Percentiles rank a stretch among this genome's conserved stretches.
Conservation (phyloP, 2,329 filamentous ascomycete species). For the Nannizziopsis barbatae region DNA sequence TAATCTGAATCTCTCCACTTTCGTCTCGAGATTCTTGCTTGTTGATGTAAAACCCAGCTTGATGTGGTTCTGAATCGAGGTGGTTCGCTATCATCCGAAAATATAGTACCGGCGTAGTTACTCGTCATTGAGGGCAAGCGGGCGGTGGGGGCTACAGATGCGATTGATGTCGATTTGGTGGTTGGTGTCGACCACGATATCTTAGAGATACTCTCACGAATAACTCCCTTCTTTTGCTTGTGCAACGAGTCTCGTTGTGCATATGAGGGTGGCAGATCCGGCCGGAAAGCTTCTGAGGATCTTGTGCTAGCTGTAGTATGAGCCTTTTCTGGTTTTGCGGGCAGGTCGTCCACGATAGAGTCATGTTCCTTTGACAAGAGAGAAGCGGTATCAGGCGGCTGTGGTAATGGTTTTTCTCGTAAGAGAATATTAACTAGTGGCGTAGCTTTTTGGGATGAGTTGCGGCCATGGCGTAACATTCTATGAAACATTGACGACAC, state of each 20-base stretch:
- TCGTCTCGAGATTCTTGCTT: slow-evolving; percentile 7
- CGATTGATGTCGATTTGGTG: slow-evolving; percentile 11
- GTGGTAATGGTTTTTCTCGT: slow-evolving; percentile 5
- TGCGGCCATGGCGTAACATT: slow-evolving; percentile 5
- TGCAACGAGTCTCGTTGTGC: background rate
- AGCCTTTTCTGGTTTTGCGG: slow-evolving; percentile 6
- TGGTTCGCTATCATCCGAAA: slow-evolving; percentile 13
- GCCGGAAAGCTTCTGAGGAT: slow-evolving; percentile 1
- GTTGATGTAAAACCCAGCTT: slow-evolving; percentile 15
- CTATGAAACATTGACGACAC: slow-evolving; percentile 10
- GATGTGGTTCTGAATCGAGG: slow-evolving; percentile 13
- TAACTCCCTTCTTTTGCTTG: background rate
- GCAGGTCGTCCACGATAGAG: background rate
- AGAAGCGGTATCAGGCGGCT: slow-evolving; percentile 2
- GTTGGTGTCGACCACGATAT: slow-evolving; percentile 14
- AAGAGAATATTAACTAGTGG: slow-evolving; percentile 5
- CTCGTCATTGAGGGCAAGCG: slow-evolving; percentile 6
- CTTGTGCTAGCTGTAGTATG: slow-evolving; percentile 9
- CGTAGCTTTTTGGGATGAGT: background rate
- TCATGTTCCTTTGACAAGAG: background rate
- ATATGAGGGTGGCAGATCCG: slow-evolving; percentile 1
- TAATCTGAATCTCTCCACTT: slow-evolving; percentile 3
- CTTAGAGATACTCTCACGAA: slow-evolving; percentile 9
- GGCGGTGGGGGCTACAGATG: slow-evolving; percentile 5
- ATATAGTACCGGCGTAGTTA: slow-evolving; percentile 11